Evolutionary conservation across 1,284 basidiomycete genomes (phyloP), one percentile per base, ranked within the genome.

Genomic region (Malassezia arunalokei): DNA sequence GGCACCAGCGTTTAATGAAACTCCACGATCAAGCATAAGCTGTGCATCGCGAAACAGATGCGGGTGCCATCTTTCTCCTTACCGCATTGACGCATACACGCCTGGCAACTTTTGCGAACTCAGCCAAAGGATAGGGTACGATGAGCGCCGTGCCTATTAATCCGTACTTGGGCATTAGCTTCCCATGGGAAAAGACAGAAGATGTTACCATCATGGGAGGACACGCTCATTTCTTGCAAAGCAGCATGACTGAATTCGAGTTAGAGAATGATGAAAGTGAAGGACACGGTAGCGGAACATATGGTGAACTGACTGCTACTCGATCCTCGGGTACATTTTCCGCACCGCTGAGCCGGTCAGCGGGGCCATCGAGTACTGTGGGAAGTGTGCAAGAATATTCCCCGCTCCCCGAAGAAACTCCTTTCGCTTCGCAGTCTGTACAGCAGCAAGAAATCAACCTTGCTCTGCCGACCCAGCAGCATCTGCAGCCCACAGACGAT

Each of bases 81-180:
- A 24, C 20, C 20, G 20, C 20, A 24, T 24, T 24, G 20, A 24
- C 20, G 20, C 20, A 24, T 24, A 24, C 20, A 24, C 20, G 20
- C 20, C 20, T 24, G 20, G 4, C 20, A 24, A 24, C 20, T 24
- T 24, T 24, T 24, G 20, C 20, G 4, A 24, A 4, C 20, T 24
- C 20, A 24, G 20, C 20, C 20, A 4, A 24, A 24, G 20, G 20
- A 24, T 24, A 24, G 4, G 20, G 20, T 24, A 24, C 20, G 20
- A 24, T 24, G 20, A 24, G 20, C 20, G 20, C 20, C 11, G 15
- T 35, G 33, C 33, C 11, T 35, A 2, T 35, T 11, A 15, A 35
- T 35, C 24, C 15, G 31, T 45, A 53, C 29, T 45, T 53, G 17
- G 43, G 43, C 24, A 47, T 53, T 40, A 43, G 24, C 24, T 47